These are phyloP conservation scores for Zygosaccharomyces bisporus DNA, from an alignment of 805 yeast species.

Conservation along the genomic window DNA sequence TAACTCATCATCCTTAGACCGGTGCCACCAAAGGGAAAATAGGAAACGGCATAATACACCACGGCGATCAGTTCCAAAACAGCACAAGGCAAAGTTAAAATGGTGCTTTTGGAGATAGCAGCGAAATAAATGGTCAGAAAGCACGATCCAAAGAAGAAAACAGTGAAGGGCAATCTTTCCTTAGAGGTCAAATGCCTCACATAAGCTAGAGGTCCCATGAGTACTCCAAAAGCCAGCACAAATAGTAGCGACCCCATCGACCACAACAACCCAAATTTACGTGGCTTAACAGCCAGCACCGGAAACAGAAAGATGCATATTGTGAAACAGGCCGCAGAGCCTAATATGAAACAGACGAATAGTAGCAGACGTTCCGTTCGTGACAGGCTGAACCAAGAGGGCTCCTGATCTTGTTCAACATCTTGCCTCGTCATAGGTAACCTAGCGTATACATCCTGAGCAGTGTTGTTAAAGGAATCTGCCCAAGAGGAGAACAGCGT, in stretches of 20 bases:
- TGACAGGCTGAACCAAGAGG: slow-evolving; percentile 69
- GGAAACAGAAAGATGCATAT: slow-evolving; percentile 84
- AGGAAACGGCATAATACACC: slow-evolving; percentile 84
- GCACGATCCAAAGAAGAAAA: slow-evolving; percentile 77
- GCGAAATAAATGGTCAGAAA: slow-evolving; percentile 75
- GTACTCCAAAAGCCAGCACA: slow-evolving; percentile 81
- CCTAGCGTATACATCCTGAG: slow-evolving; percentile 57
- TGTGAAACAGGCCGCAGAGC: slow-evolving; percentile 75
- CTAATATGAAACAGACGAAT: slow-evolving; percentile 71
- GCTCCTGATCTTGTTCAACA: slow-evolving; percentile 51
- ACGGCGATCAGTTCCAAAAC: slow-evolving; percentile 79
- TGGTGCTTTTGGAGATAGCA: slow-evolving; percentile 59
- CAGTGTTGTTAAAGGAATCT: slow-evolving; percentile 38
- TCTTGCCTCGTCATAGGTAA: slow-evolving; percentile 62
- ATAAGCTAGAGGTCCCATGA: slow-evolving; percentile 90
- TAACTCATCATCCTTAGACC: slow-evolving; percentile 57
- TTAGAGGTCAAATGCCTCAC: slow-evolving; percentile 66
- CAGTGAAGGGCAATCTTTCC: slow-evolving; percentile 74
- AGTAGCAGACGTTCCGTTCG: slow-evolving; percentile 77
- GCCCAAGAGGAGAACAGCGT: slow-evolving; percentile 40
- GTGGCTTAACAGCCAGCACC: slow-evolving; percentile 80
- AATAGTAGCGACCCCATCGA: slow-evolving; percentile 85
- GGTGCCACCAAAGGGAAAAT: slow-evolving; percentile 93
- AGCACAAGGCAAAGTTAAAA: slow-evolving; percentile 73
- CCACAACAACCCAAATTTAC: slow-evolving; percentile 90